Evolutionary conservation across 345 rosid genomes (phyloP).

Genomic region (Noccaea bulbosa): DNA sequence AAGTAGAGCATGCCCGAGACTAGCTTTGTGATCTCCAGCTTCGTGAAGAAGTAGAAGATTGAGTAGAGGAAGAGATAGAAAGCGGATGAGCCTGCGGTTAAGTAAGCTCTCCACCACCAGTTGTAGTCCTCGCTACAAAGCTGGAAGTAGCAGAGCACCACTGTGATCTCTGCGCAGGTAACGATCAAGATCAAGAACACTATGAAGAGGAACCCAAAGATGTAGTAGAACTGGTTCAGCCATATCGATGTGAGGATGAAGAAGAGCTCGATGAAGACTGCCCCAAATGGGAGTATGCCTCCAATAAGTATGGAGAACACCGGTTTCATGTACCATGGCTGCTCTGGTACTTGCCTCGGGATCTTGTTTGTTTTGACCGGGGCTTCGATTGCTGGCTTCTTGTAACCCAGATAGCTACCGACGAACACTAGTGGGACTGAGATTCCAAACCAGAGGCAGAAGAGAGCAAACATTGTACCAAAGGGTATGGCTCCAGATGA

Average conservation of each 20-base stretch:
- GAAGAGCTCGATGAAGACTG: conserved; percentile 97
- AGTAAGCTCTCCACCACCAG: conserved; percentile 99
- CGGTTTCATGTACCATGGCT: conserved; percentile 97
- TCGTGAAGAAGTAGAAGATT: conserved; percentile 91
- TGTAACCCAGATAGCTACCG: conserved; percentile 94
- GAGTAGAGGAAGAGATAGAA: conserved; percentile 96
- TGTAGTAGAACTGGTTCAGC: conserved; percentile 99
- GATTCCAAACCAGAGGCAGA: conserved; percentile 96
- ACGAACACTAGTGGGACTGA: conserved; percentile 95
- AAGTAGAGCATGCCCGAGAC: conserved; percentile 93
- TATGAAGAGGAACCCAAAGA: conserved; percentile 96
- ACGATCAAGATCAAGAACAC: conserved; percentile 82
- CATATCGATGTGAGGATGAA: conserved; percentile 95
- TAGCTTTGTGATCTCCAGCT: conserved; percentile 87
- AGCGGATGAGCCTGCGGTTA: conserved; percentile 95
- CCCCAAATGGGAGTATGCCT: conserved; percentile 97
- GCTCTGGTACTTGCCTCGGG: conserved; percentile 94
- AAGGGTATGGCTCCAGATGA: conserved; percentile 98
- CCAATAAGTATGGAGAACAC: conserved; percentile 89
- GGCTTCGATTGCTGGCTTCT: conserved; percentile 85
- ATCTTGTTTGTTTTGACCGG: conserved; percentile 96
- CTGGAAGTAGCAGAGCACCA: conserved; percentile 98
- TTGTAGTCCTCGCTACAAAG: conserved; percentile 92
- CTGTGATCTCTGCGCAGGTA: conserved; percentile 94
- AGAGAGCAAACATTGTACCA: conserved; percentile 95